Base-by-base conservation (phyloP, 2,329 filamentous ascomycete species). In the Xylaria sp. region DNA sequence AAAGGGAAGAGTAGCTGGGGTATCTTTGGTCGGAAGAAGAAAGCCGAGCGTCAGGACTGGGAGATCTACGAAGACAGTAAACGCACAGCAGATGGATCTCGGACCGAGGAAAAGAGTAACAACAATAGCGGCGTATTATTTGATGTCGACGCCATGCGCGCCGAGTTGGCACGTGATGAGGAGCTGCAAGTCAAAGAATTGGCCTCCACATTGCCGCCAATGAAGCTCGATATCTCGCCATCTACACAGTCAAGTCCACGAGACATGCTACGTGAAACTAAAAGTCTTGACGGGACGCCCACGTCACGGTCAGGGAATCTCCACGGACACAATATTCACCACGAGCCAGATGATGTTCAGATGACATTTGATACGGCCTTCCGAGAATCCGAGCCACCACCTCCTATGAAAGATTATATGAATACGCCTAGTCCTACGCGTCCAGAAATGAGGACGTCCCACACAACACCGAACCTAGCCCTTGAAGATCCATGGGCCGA, bases 131-230 rank as follows among this genome's bases (percentile, higher is more conserved):
- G 88, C 41, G 91, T 98, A 9, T 85, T 99, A 55, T 99, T 99
- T 76, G 96, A 99, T 76, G 89, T 99, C 56, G 96, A 99, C 76
- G 96, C 96, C 13, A 98, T 99, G 73, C 88, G 93, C 58, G 91
- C 93, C 10, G 93, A 97, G 76, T 84, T 99, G 41, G 93, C 93
- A 34, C 89, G 88, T 58, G 92, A 95, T 71, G 75, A 80, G 25
- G 62, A 86, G 65, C 74, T 90, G 56, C 85, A 88, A 79, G 89
- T 97, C 72, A 91, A 90, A 77, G 93, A 98, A 81, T 88, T 98
- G 68, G 88, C 96, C 80, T 94, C 92, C 59, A 98, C 94, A 1
- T 83, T 98, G 28, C 94, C 95, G 55, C 93, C 94, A 0, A 97
- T 98, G 87, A 96, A 94, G 79, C 87, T 98, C 66, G 88, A 91